These are phyloP conservation scores for Termitomyces sp. DNA, from an alignment of 768 basidiomycete species.

Conservation along the genomic window DNA sequence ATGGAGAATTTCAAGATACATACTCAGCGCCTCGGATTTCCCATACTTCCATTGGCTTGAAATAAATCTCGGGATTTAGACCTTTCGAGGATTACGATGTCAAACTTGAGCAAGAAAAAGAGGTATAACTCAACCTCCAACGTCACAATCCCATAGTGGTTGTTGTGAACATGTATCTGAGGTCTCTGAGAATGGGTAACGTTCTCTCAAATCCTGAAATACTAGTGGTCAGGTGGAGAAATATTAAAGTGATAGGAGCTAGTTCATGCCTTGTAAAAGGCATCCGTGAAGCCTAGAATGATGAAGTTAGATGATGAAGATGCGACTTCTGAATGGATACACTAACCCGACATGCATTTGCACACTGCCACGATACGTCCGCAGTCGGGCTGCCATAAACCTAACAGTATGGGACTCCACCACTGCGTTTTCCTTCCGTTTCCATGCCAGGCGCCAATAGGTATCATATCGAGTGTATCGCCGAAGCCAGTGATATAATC, in stretches of 20 bases:
- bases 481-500: conserved; percentile 83
- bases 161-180: conserved; percentile 52
- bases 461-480: conserved; percentile 73
- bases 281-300: conserved; percentile 74
- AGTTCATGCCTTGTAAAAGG: conserved; percentile 64
- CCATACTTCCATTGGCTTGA: conserved; percentile 80
- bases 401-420: conserved; percentile 91
- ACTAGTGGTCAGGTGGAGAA: conserved; percentile 37
- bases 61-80: conserved; percentile 65
- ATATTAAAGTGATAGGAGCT: conserved; percentile 3
- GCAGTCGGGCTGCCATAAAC: conserved; percentile 62
- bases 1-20: conserved; percentile 17
- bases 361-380: conserved; percentile 75
- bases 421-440: conserved; percentile 86
- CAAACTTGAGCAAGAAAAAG: conserved; percentile 6
- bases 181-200: conserved; percentile 54
- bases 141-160: conserved; percentile 60
- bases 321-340: not conserved
- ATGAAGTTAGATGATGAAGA: conserved; percentile 2
- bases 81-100: conserved; percentile 33
- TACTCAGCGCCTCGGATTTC: conserved; percentile 82
- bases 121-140: conserved; percentile 49
- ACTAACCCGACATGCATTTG: conserved; percentile 85
- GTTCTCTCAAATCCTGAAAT: conserved; percentile 43
- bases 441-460: conserved; percentile 85